Percentiles rank a stretch among this genome's conserved stretches.
Conservation (phyloP, 192 early-diverging fungal genomes). For the Gamsiella multidivaricata region DNA sequence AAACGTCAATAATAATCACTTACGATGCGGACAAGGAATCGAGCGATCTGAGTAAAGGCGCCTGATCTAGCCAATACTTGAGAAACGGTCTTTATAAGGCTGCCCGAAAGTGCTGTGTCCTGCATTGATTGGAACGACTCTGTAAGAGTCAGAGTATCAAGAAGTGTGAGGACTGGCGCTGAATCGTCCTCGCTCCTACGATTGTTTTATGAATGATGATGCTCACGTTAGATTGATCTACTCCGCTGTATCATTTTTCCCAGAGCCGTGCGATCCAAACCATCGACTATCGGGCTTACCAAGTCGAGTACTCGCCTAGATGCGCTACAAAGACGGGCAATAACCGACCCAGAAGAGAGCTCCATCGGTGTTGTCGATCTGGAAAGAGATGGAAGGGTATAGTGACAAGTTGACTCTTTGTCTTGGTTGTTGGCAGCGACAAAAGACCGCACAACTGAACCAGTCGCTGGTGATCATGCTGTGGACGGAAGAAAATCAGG, state of each 20-base stretch:
- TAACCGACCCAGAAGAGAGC: constrained; percentile 14
- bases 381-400: constrained; percentile 4
- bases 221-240: not conserved
- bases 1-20: not conserved
- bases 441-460: constrained; percentile 38
- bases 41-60: not conserved
- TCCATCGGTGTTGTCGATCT: constrained; percentile 2
- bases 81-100: not conserved
- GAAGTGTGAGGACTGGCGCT: constrained; percentile 7
- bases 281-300: constrained; percentile 2
- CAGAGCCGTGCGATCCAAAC: too few species aligned
- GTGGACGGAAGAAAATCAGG: constrained; percentile 58
- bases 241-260: not conserved
- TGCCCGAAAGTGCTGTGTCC: not conserved
- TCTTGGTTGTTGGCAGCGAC: not conserved
- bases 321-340: constrained; percentile 20
- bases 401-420: constrained; percentile 2
- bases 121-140: constrained; percentile 14
- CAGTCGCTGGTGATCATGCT: constrained; percentile 30
- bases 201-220: too few species aligned
- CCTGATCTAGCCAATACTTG: not conserved
- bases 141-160: constrained; percentile 19
- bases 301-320: constrained; percentile 20
- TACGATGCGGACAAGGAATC: constrained; percentile 24
- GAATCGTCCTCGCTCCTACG: constrained; percentile 33